A percentile compares a stretch with the other conserved stretches of the same genome.
These are phyloP conservation scores for Sequoia sempervirens DNA, from an alignment of 75 land plant genomes.

Conservation along the genomic window DNA sequence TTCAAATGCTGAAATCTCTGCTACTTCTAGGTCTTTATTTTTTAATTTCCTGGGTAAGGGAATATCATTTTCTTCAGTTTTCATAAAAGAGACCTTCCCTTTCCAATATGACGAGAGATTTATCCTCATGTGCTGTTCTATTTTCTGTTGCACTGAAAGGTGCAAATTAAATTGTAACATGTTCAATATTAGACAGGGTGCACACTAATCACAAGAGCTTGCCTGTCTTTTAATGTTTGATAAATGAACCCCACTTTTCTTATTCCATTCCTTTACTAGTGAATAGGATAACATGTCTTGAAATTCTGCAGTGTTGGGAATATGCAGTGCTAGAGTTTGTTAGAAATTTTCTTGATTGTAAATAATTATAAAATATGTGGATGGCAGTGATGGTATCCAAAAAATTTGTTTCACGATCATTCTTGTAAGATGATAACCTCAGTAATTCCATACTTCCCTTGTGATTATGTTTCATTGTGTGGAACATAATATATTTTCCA, in stretches of 20 bases:
- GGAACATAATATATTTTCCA: neutral
- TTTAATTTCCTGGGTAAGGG: too few relatives aligned
- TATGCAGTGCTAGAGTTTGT: neutral
- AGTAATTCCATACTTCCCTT: neutral
- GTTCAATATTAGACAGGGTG: neutral
- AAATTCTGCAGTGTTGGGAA: neutral
- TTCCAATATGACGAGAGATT: too few relatives aligned
- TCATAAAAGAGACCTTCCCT: too few relatives aligned
- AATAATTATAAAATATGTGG: neutral
- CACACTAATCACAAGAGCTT: neutral
- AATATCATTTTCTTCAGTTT: too few relatives aligned
- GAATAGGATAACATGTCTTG: neutral
- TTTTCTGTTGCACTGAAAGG: too few relatives aligned
- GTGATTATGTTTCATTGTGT: neutral
- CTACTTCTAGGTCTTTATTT: too few relatives aligned
- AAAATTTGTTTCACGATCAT: neutral
- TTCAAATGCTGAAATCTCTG: too few relatives aligned
- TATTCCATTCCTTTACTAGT: neutral
- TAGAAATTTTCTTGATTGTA: neutral
- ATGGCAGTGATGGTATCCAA: neutral
- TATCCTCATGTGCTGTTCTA: too few relatives aligned
- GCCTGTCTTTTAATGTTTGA: too few relatives aligned
- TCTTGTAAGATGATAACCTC: neutral
- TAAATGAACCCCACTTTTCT: neutral
- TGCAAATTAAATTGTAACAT: too few relatives aligned